phyloP scores from a whole-genome alignment of 1,284 basidiomycete species.

The Austroboletus niveus region DNA sequence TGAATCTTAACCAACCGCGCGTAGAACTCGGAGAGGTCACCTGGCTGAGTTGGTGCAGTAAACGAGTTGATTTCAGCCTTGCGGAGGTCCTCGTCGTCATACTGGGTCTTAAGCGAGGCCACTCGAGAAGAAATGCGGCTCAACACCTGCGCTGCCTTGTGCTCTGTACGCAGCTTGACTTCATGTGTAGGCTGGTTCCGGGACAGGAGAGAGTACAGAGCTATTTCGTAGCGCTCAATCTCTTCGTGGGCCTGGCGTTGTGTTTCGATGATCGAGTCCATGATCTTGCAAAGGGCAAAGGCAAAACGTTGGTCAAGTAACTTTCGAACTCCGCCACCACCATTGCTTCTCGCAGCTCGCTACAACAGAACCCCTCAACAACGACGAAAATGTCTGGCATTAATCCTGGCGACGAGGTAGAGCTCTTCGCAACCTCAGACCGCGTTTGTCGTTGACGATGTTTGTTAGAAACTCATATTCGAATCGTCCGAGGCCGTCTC shows the following conservation, averaged over 20 bases:
- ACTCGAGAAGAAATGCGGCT: conserved; percentile 77
- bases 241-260: conserved; percentile 96
- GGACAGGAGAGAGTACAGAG: conserved; percentile 69
- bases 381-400: conserved; percentile 69
- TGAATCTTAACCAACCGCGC: conserved; percentile 89
- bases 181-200: conserved; percentile 62
- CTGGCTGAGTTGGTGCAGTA: conserved; percentile 53
- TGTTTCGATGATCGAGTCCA: conserved; percentile 92
- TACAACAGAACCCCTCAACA: conserved; percentile 27
- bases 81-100: conserved; percentile 70
- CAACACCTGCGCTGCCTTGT: conserved; percentile 84
- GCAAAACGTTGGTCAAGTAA: conserved; percentile 6
- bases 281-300: conserved; percentile 31
- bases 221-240: conserved; percentile 84
- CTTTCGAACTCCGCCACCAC: conserved; percentile 55
- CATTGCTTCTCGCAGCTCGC: conserved; percentile 22
- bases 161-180: conserved; percentile 72
- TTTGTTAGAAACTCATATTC: conserved; percentile 84
- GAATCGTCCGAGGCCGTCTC: conserved; percentile 97
- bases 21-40: conserved; percentile 93
- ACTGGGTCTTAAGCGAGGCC: conserved; percentile 62
- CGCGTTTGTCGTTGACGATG: conserved; percentile 4
- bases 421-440: conserved; percentile 5
- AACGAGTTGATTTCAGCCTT: conserved; percentile 63
- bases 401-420: conserved; percentile 73